Evolutionary conservation across 2,329 filamentous ascomycete species (phyloP), one percentile per base, ranked within the genome.

Genomic region (Xylaria sp.): DNA sequence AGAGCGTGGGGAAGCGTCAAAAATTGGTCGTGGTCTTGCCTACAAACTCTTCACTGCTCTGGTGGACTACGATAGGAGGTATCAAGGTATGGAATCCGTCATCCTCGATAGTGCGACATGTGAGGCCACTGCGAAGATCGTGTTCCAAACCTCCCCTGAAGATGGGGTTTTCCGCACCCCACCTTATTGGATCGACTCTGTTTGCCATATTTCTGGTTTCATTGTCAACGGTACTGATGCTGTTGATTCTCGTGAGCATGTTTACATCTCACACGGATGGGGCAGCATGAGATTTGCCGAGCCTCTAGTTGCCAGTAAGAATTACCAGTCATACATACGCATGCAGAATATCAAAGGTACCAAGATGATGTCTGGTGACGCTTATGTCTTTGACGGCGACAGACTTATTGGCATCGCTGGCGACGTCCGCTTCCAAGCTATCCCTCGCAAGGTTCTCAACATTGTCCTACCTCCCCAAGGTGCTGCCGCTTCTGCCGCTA

Each of bases 1-100:
- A 65, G 82, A 87, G 74, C 85, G 84, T 41, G 91, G 91, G 48
- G 86, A 87, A 65, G 91, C 91, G 34, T 91, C 92, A 78, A 91
- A 92, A 81, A 87, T 94, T 70, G 88, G 91, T 59, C 89, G 91
- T 31, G 91, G 91, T 41, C 88, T 94, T 82, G 90, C 91, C 15
- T 96, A 96, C 86, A 94, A 94, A 81, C 86, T 89, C 0, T 88
- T 89, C 73, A 75, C 79, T 12, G 84, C 86, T 51, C 79, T 90
- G 0, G 88, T 90, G 6, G 86, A 89, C 74, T 90, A 89, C 70
- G 81, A 83, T 18, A 78, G 76, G 9, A 82, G 82, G 46, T 90
- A 87, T 76, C 83, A 82, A 62, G 88, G 87, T 28, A 89, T 90
- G 81, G 83, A 89, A 48, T 86, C 88, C 64, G 86, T 90, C 7